Evolutionary conservation across 73 alveolate genomes (phyloP), one percentile per base, ranked within the genome.

Genomic region (Paramecium sexaurelia): DNA sequence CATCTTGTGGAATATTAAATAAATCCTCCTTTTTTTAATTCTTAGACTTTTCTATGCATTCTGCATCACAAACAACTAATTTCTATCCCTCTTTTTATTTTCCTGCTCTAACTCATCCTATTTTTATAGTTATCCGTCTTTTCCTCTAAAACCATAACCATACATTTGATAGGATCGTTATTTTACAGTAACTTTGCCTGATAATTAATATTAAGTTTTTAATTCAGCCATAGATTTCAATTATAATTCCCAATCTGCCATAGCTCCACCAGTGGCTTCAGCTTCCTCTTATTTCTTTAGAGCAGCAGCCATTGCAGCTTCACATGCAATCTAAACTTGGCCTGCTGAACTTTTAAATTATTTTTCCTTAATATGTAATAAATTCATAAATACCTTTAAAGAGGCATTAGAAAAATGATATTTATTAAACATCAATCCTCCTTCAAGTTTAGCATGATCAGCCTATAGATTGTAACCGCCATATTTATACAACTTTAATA

Each of bases 251-350:
- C 67, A 51, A 51, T 29, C 17, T 51, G 67, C 67, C 67, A 51
- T 51, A 1, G 29, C 67, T 17, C 67, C 67, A 3, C 33, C 67
- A 17, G 32, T 13, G 17, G 33, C 33, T n/a, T 41, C 83, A 11
- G 43, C 83, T 24, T 61, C 83, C 1, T 61, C 83, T 61, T 61
- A 1, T 61, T 27, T 61, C 7, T 24, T 61, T 61, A 10, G 17
- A 3, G 83, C 83, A 61, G 83, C 83, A 26, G 29, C 43, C 83
- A 61, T 61, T 0, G 83, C 83, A 61, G 47, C 43, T 61, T 61
- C 83, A 61, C 83, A 61, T 61, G 83, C 83, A 8, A 61, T 26
- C 26, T 61, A 32, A 11, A 61, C 47, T 61, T 61, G 20, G 6
- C 83, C 83, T 11, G 83, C 8, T 32, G 39, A 61, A 32, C 83